Base-by-base conservation (phyloP, 352 stramenopile species). In the Pythium aristosporum region DNA sequence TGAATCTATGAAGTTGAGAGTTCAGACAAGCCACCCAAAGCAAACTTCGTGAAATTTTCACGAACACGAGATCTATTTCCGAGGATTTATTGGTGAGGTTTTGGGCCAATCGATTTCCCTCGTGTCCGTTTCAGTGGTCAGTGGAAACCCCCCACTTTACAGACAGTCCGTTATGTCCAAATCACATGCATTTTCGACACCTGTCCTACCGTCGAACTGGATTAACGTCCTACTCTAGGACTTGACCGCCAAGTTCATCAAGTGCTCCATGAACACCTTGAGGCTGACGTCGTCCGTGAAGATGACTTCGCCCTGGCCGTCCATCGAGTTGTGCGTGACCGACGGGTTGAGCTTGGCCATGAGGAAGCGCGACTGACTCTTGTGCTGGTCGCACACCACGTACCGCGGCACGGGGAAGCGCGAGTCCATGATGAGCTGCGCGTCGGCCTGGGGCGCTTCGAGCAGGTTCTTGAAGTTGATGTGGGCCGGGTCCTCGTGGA, bases 261-360 rank as follows among this genome's bases (percentile, higher is more conserved):
- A 73, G 78, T 99, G 97, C 77, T 99, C 97, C 98, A 99, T 99
- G 77, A 99, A 99, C 20, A 99, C 98, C 73, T 98, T 98, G 41
- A 99, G 79, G 58, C 89, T 98, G n/a, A 99, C 98, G 74, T 99
- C 97, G 75, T 99, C 98, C 30, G 98, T 99, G 73, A 99, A 99
- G 61, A 99, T 98, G 52, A 98, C 91, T 63, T 99, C 92, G 37
- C 90, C 94, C 67, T 90, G 88, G 48, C 82, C 85, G 65, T 97
- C 90, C 74, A 97, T 97, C 67, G 87, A 97, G 81, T 99, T 99
- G 87, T 99, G 94, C 52, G 96, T 98, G 51, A 96, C 84, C 56
- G 89, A 98, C 54, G 98, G 98, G 79, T 99, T 99, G 61, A 99
- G 87, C 79, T 99, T 99, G 21, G 97, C 97, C 94, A 99, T 99